Conservation (phyloP, 176 grass and related monocot genomes). For the Aechmea fasciata region DNA sequence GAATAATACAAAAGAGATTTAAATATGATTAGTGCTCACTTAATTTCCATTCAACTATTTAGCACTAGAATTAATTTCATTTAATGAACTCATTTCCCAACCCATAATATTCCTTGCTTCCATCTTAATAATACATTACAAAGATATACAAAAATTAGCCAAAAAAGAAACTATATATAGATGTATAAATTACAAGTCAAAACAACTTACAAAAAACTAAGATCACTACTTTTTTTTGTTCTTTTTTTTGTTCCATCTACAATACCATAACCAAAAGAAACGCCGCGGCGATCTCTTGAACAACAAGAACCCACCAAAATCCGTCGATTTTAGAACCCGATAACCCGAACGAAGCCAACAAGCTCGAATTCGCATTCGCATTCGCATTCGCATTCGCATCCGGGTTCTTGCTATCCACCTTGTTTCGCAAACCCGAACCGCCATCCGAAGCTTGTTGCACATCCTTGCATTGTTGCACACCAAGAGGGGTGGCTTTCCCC, state of each 20-base stretch:
- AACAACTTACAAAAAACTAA: too few species aligned
- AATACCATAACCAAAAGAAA: conserved; percentile 23
- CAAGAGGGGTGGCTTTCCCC: conserved; percentile 19
- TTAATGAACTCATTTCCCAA: too few species aligned
- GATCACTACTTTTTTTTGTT: not conserved
- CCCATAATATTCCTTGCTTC: too few species aligned
- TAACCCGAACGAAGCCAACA: conserved; percentile 15
- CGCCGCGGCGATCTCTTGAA: conserved; percentile 15
- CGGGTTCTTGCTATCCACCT: conserved; percentile 18
- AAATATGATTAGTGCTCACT: too few species aligned
- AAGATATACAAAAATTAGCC: not conserved
- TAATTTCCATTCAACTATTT: too few species aligned
- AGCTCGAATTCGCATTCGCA: conserved; percentile 29
- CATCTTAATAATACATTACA: not conserved
- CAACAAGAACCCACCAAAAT: conserved; percentile 27
- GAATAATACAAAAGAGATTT: too few species aligned
- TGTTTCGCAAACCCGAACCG: conserved; percentile 5
- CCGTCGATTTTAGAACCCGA: conserved; percentile 7
- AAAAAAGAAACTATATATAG: conserved; percentile 1
- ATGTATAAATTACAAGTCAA: too few species aligned
- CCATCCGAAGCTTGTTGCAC: conserved; percentile 7
- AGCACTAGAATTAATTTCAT: too few species aligned
- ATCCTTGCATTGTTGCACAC: conserved; percentile 40
- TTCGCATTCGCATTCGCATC: conserved; percentile 32
- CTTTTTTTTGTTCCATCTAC: conserved; percentile 18